Evolutionary conservation across 305 asterid species (phyloP), one percentile per base, ranked within the genome.

Genomic region (Fraxinus ornus): DNA sequence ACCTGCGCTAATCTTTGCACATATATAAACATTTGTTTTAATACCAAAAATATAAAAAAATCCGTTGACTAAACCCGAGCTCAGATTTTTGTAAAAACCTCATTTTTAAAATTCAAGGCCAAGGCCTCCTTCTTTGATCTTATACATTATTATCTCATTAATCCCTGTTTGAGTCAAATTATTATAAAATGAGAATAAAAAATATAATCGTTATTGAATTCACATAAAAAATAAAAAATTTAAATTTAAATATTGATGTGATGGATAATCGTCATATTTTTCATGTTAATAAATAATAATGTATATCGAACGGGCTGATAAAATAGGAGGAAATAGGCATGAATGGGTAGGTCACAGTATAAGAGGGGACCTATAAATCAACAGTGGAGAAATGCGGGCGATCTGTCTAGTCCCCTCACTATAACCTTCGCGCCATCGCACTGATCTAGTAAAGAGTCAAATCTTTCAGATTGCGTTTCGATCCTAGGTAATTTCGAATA

Each of bases 401-500:
- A 64, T 44, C 75, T 21, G 81, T 33, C 32, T 41, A 24, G 66
- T 71, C 30, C 68, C 80, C 73, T 78, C 57, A n/a, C 73, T 41
- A 71, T 35, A 84, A 79, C 81, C 82, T 81, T 81, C 71, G 85
- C 86, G 84, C 86, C 83, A 79, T 83, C 28, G 78, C 19, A 7
- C 75, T 82, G 85, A 79, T 35, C 17, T 76, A 33, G 60, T 22
- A 49, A 62, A 74, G 80, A 24, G 30, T 77, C 87, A 72, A 86
- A 84, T 86, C 87, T 37, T 68, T 79, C 84, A 24, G 76, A 68
- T 85, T 22, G 78, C 77, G 80, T 32, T 82, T 68, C 78, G 60
- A 36, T 84, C 83, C 21, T 24, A 78, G 90, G 90, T 87, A 84
- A 84, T 72, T 85, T 7, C 66, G 15, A 66, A 52, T 41, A 0